Conservation (phyloP, 1,284 basidiomycete genomes). For the Boletus calvinii region DNA sequence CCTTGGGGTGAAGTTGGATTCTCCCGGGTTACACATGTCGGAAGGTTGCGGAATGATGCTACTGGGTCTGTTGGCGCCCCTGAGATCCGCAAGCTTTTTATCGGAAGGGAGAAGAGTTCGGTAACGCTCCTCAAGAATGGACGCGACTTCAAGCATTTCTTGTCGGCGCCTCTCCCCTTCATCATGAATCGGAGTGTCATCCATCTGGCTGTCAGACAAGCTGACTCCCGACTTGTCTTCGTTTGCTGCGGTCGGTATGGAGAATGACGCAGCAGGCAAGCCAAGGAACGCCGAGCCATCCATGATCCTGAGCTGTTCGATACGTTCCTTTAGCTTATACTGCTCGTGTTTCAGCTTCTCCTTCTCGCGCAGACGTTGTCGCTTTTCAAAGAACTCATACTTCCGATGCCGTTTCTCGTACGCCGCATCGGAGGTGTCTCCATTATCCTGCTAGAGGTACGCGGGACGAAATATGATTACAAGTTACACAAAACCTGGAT, state of each 20-base stretch:
- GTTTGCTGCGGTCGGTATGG: constrained; percentile 33
- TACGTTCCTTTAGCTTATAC: constrained; percentile 85
- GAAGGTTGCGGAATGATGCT: constrained; percentile 14
- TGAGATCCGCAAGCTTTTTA: constrained; percentile 36
- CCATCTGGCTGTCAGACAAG: constrained; percentile 37
- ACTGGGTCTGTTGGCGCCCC: constrained; percentile 17
- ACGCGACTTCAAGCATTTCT: constrained; percentile 69
- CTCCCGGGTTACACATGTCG: constrained; percentile 22
- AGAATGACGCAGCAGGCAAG: constrained; percentile 57
- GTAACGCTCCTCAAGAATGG: constrained; percentile 66
- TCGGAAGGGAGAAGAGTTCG: constrained; percentile 68
- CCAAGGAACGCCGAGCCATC: constrained; percentile 66
- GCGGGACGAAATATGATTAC: constrained; percentile 12
- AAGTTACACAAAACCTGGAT: constrained; percentile 9
- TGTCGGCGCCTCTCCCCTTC: constrained; percentile 71
- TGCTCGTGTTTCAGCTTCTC: constrained; percentile 90
- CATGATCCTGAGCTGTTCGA: constrained; percentile 79
- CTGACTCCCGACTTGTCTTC: constrained; percentile 31
- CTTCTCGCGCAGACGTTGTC: constrained; percentile 81
- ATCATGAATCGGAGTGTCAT: constrained; percentile 41
- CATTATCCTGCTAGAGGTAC: constrained; percentile 37
- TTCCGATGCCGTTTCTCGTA: constrained; percentile 85
- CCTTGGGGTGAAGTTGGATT: constrained; percentile 8
- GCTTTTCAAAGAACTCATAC: constrained; percentile 84
- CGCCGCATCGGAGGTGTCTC: constrained; percentile 81